Percentiles rank a stretch among this genome's conserved stretches.
Conservation (phyloP, 371 early-diverging fungal genomes). For the Lichtheimia ramosa region DNA sequence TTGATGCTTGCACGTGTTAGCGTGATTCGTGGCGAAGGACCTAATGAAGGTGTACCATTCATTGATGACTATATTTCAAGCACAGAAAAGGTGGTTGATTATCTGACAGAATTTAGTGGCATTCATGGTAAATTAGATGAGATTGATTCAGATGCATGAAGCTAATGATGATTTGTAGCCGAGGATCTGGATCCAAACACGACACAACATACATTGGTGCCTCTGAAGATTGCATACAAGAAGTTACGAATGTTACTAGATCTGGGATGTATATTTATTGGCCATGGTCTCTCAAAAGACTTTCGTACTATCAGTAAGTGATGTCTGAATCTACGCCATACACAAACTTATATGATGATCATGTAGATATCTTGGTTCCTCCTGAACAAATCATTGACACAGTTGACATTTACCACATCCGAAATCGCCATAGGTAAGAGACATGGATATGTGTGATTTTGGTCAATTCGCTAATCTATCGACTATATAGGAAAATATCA, state of each 20-base stretch:
- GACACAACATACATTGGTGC: constrained; percentile 79
- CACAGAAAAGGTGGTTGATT: constrained; percentile 83
- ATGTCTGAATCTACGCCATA: neutral
- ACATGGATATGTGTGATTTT: no score
- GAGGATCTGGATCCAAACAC: constrained; percentile 77
- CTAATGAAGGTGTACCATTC: constrained; percentile 76
- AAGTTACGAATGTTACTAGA: constrained; percentile 87
- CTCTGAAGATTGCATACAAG: constrained; percentile 87
- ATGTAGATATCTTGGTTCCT: constrained; percentile 79
- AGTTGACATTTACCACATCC: constrained; percentile 84
- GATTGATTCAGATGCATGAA: constrained; percentile 5
- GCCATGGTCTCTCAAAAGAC: constrained; percentile 93
- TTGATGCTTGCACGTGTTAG: constrained; percentile 88
- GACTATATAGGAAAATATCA: constrained; percentile 74
- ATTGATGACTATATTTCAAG: constrained; percentile 94
- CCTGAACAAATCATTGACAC: constrained; percentile 89
- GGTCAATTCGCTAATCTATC: no score
- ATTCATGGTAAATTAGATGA: constrained; percentile 56
- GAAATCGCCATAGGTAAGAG: constrained; percentile 54
- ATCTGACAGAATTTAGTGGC: constrained; percentile 90
- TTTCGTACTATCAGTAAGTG: constrained; percentile 85
- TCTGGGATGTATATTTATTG: constrained; percentile 87
- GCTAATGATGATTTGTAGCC: constrained; percentile 24
- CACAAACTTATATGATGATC: neutral
- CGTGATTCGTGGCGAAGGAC: constrained; percentile 81